These are phyloP conservation scores for Protomyces gravidus DNA, from an alignment of 1,139 yeast species.

Conservation along the genomic window DNA sequence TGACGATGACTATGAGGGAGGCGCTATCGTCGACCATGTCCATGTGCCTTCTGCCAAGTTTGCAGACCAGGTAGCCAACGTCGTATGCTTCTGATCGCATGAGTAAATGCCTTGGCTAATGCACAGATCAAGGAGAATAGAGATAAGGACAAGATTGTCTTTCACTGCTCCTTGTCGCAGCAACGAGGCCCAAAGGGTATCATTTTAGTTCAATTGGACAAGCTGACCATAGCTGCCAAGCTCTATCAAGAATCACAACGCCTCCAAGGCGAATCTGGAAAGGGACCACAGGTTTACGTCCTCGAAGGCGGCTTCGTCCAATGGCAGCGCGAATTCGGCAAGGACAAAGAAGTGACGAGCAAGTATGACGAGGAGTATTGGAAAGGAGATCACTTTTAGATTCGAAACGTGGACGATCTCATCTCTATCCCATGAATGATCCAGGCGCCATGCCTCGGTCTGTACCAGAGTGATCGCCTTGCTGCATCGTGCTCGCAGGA, in stretches of 20 bases:
- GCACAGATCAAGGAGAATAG: constrained; percentile 12
- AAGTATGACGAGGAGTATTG: constrained; percentile 35
- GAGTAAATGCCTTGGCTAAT: too few relatives aligned
- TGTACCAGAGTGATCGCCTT: constrained; percentile 2
- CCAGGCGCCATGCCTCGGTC: constrained; percentile 18
- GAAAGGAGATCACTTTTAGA: constrained; percentile 21
- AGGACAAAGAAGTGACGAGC: constrained; percentile 62
- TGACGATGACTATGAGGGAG: constrained; percentile 72
- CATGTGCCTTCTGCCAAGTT: constrained; percentile 61
- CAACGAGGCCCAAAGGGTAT: neutral
- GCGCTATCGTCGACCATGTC: constrained; percentile 62
- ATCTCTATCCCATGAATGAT: constrained; percentile 2
- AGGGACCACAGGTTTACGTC: constrained; percentile 58
- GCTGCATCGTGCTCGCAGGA: constrained; percentile 3
- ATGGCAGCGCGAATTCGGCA: constrained; percentile 77
- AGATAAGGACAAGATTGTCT: constrained; percentile 44
- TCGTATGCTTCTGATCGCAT: constrained; percentile 35
- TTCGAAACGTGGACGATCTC: neutral
- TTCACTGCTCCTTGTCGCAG: constrained; percentile 57
- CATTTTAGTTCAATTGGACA: constrained; percentile 59
- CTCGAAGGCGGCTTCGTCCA: constrained; percentile 69
- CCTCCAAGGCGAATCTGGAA: constrained; percentile 41
- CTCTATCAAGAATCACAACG: constrained; percentile 43
- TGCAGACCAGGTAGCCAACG: constrained; percentile 45
- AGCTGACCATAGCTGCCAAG: constrained; percentile 81